Conservation (phyloP, 2,329 filamentous ascomycete genomes). For the Tolypocladium guangdongense region DNA sequence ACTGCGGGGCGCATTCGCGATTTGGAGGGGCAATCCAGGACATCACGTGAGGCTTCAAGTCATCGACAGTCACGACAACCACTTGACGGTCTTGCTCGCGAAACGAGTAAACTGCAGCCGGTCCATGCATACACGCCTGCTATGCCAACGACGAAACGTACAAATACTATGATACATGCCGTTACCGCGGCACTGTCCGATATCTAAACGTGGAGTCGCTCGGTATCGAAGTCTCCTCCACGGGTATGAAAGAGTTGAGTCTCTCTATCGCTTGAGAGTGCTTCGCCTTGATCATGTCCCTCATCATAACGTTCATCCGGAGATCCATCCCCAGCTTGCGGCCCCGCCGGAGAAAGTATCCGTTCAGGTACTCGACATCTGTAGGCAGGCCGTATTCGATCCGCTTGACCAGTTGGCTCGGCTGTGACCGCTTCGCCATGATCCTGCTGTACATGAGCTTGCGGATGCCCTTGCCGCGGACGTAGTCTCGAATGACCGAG, state of each 20-base stretch:
- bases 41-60: constrained; percentile 8
- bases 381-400: constrained; percentile 51
- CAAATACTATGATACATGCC: not conserved
- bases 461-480: constrained; percentile 51
- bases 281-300: constrained; percentile 65
- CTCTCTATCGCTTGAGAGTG: constrained; percentile 23
- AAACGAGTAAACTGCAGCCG: not conserved
- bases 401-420: constrained; percentile 57
- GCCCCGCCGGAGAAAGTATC: constrained; percentile 70
- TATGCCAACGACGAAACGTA: constrained; percentile 2
- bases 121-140: constrained; percentile 3
- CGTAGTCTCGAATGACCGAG: constrained; percentile 42
- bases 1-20: not conserved
- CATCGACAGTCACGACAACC: not conserved
- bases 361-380: constrained; percentile 78
- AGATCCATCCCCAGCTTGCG: constrained; percentile 61
- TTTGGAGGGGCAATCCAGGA: constrained; percentile 8
- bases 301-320: constrained; percentile 61
- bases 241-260: constrained; percentile 19
- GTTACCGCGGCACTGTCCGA: constrained; percentile 4
- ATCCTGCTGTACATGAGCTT: constrained; percentile 37
- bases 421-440: constrained; percentile 32
- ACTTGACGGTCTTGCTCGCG: no score
- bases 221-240: constrained; percentile 23
- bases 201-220: constrained; percentile 13